phyloP scores from a whole-genome alignment of 176 grass and related monocot species.

The Saccharum officinarum region DNA sequence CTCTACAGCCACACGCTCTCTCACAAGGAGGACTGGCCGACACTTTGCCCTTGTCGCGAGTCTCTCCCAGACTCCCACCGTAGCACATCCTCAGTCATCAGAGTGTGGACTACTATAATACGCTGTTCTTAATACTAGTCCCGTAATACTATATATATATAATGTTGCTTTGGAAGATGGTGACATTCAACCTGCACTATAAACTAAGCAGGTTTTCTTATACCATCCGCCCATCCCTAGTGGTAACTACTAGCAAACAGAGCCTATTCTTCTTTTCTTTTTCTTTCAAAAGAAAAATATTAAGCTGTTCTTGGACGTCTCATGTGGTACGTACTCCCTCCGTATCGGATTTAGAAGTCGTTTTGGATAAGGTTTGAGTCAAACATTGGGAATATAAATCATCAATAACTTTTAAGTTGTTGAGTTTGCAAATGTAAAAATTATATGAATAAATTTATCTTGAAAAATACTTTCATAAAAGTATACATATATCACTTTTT shows the following conservation, averaged over 20 bases:
- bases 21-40: background rate
- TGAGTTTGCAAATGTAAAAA: no score
- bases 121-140: background rate
- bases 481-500: no score
- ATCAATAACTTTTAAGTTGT: no score
- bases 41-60: background rate
- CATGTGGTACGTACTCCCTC: background rate
- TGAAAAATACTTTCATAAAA: no score
- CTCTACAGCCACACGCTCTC: background rate
- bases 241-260: background rate
- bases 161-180: background rate
- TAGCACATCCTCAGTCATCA: background rate
- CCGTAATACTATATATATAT: background rate
- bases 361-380: no score
- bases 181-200: slow-evolving; percentile 6
- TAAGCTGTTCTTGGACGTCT: background rate
- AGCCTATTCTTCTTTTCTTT: background rate
- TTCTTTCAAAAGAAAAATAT: background rate
- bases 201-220: background rate
- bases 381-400: no score
- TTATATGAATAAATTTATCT: no score
- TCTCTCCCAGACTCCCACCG: no score
- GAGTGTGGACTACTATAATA: background rate
- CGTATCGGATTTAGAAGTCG: no score
- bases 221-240: background rate